Base-by-base conservation (phyloP, 176 grass and related monocot species). In the Aegilops sharonensis region DNA sequence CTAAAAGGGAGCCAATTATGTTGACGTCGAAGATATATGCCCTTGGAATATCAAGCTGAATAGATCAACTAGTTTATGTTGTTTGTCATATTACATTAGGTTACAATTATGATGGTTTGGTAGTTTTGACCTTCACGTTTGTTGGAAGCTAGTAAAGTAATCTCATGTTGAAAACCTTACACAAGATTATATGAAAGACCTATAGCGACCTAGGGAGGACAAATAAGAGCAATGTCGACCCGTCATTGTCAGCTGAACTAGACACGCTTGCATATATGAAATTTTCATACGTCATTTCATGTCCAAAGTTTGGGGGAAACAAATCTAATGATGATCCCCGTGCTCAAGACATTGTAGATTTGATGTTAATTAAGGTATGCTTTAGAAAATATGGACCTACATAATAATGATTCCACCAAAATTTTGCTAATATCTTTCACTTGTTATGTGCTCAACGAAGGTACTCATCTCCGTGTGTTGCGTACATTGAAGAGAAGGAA, bases 241-340 rank as follows among this genome's bases (percentile, higher is more conserved):
- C 80, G 21, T 52, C 50, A 63, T 85, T 88, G 84, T 77, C 75
- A 30, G 59, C 48, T 59, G 82, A 93, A 75, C 15, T 90, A 45
- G 89, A 95, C 30, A 91, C 87, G 7, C 70, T 98, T 65, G 91
- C 83, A 63, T 83, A 98, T 82, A 85, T 90, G 83, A 93, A 95
- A 91, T 98, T 98, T 89, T 90, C 91, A 48, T 95, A 91, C 80
- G 83, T 95, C 70, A 87, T 98, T 30, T 93, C 91, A 84, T 98
- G 95, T 72, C 91, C 95, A 79, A 89, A 89, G 74, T 98, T 95
- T 73, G 89, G 91, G 63, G 83, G 18, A 72, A 87, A 95, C 64
- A 97, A 93, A 86, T 84, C 88, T 39, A 80, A 79, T 61, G 83
- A 88, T 72, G 89, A 98, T 88, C 91, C 89, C 72, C 92, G 30